These are phyloP conservation scores for Clonostachys chloroleuca DNA, from an alignment of 2,329 filamentous ascomycete species.

Conservation along the genomic window DNA sequence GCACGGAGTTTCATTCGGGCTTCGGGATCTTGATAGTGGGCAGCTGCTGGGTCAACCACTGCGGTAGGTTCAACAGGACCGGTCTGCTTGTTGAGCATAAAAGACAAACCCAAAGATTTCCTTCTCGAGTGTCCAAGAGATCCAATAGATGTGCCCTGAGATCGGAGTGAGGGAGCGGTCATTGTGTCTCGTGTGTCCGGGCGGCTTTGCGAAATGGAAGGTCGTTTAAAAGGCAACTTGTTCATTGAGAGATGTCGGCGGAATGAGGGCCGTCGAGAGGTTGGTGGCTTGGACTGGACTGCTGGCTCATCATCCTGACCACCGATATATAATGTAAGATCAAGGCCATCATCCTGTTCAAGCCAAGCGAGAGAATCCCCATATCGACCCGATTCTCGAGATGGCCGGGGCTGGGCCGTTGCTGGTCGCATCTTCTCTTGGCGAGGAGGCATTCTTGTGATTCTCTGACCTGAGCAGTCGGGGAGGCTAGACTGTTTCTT, in stretches of 20 bases:
- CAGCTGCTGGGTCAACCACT: slow-evolving; percentile 65
- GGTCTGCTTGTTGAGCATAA: slow-evolving; percentile 44
- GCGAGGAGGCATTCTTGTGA: not conserved
- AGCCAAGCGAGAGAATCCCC: slow-evolving; percentile 42
- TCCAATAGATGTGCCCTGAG: slow-evolving; percentile 3
- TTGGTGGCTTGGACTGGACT: slow-evolving; percentile 31
- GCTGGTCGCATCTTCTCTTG: slow-evolving; percentile 1
- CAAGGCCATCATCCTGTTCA: slow-evolving; percentile 67
- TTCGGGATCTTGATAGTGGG: slow-evolving; percentile 88
- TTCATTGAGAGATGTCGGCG: slow-evolving; percentile 69
- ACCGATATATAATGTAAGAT: slow-evolving; percentile 62
- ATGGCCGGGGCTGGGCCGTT: slow-evolving; percentile 24
- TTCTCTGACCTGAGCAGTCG: not conserved
- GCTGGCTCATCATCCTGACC: slow-evolving; percentile 61
- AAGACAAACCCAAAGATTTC: slow-evolving; percentile 50
- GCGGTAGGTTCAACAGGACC: slow-evolving; percentile 15
- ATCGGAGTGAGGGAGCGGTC: slow-evolving; percentile 11
- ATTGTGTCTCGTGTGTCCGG: slow-evolving; percentile 36
- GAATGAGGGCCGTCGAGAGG: slow-evolving; percentile 50
- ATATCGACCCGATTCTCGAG: too few species aligned
- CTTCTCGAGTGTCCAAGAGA: slow-evolving; percentile 32
- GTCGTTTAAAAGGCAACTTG: slow-evolving; percentile 58
- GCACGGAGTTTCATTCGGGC: slow-evolving; percentile 80
- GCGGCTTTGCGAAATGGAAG: slow-evolving; percentile 41
- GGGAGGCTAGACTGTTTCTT: slow-evolving; percentile 2